Base-by-base conservation (phyloP, 1,284 basidiomycete species). In the Tilletia horrida region DNA sequence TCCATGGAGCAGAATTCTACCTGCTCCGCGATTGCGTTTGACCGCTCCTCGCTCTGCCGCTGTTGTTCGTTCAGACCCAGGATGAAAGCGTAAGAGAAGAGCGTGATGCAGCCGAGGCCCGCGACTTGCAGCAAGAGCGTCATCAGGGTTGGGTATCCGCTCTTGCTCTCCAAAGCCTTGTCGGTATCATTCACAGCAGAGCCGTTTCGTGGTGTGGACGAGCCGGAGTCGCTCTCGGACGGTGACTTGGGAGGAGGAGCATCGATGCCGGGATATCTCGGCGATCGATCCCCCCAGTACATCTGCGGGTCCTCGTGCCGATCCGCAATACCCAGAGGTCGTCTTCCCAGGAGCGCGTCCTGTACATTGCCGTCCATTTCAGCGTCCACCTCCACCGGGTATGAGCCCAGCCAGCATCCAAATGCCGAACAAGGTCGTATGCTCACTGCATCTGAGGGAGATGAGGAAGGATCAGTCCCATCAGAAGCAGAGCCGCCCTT, bases 381-480 rank as follows among this genome's bases (percentile, higher is more conserved):
- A 25, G 62, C 50, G 31, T 67, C 66, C 25, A 52, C 50, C 42
- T 73, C 66, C 0, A 75, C 62, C 27, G 70, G 66, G 47, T 76
- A 78, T 57, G 70, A 71, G 50, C 76, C 76, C 18, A 78, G 67
- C 74, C 75, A 76, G 67, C 76, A 78, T 1, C 76, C 75, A 27
- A 72, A 76, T 0, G 73, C 68, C 55, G 66, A 75, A 75, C 42
- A 71, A 35, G n/a, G 64, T 40, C 59, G 48, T 61, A 62, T 42
- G 59, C 35, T 66, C 31, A 47, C 63, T 31, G 18, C 55, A 11
- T 40, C 11, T 40, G 35, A 40, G 7, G 55, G 27, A 16, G 18
- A 31, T 31, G 52, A 29, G 9, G n/a, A 8, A n/a, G 55, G 14
- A 4, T 59, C 55, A 14, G 59, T 8, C 27, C 59, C 59, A 18